Percentiles rank a stretch among this genome's conserved stretches.
These are phyloP conservation scores for Mucor mucedo DNA, from an alignment of 371 early-diverging fungal species.

Conservation along the genomic window DNA sequence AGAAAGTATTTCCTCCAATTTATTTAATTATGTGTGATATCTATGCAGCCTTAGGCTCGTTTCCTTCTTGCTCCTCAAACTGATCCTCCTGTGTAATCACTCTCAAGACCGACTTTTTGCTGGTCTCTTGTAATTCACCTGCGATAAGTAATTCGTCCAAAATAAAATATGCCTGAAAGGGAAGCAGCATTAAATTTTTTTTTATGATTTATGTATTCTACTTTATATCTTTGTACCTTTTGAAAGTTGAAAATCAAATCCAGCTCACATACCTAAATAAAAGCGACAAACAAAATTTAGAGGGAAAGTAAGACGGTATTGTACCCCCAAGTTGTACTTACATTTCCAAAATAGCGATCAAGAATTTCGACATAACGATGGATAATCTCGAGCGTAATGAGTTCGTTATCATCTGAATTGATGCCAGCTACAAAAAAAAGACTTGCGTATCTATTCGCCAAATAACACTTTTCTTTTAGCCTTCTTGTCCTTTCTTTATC, in stretches of 20 bases:
- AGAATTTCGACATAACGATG: constrained; percentile 97
- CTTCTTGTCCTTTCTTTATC: no score
- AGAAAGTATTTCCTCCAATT: not conserved
- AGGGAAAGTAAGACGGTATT: not conserved
- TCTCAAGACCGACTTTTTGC: constrained; percentile 79
- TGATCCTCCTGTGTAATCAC: constrained; percentile 79
- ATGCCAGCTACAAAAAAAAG: constrained; percentile 96
- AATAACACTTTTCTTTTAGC: no score
- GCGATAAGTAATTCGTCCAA: constrained; percentile 85
- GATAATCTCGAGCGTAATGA: constrained; percentile 91
- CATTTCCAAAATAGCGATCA: constrained; percentile 97
- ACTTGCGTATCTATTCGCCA: constrained; percentile 83
- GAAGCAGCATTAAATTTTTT: not conserved
- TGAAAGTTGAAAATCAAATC: constrained; percentile 91
- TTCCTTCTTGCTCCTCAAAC: constrained; percentile 76
- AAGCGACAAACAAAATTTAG: no score
- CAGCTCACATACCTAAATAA: constrained; percentile 79
- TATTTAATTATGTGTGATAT: constrained; percentile 7
- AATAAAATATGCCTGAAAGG: constrained; percentile 76
- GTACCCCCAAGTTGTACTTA: constrained; percentile 32
- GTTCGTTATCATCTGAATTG: constrained; percentile 90
- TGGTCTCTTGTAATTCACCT: constrained; percentile 85
- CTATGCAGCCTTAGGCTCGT: constrained; percentile 51
- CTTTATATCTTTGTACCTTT: constrained; percentile 46
- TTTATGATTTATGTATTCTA: not conserved